A percentile compares a stretch with the other conserved stretches of the same genome.
Conservation (phyloP, 2,329 filamentous ascomycete genomes). For the Aspergillus awamori region DNA sequence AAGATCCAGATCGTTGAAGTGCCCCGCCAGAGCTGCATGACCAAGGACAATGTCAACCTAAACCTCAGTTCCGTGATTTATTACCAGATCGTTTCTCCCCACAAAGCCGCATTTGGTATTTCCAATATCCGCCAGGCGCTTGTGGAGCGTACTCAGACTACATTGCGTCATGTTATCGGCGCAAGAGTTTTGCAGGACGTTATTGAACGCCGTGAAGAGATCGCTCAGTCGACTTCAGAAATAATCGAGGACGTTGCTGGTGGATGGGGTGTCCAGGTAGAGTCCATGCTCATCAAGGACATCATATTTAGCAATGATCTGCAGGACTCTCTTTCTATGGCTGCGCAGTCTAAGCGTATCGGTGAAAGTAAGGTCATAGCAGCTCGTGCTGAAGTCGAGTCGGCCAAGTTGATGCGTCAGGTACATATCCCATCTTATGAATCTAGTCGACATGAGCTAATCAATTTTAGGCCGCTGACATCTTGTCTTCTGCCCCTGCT, state of each 20-base stretch:
- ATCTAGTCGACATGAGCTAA: constrained; percentile 12
- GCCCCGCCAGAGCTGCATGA: constrained; percentile 97
- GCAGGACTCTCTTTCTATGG: constrained; percentile 96
- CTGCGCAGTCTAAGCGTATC: constrained; percentile 96
- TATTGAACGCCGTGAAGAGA: constrained; percentile 96
- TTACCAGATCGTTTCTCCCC: constrained; percentile 93
- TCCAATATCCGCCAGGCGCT: constrained; percentile 94
- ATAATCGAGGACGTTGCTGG: constrained; percentile 95
- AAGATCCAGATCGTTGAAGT: constrained; percentile 99
- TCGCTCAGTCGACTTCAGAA: constrained; percentile 90
- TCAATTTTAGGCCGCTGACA: constrained; percentile 71
- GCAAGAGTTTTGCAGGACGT: constrained; percentile 96
- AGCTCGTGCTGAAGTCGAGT: constrained; percentile 93
- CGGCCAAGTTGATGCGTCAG: constrained; percentile 80
- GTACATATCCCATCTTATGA: constrained; percentile 33
- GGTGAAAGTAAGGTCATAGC: constrained; percentile 98
- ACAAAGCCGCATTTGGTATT: constrained; percentile 97
- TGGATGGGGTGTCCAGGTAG: constrained; percentile 94
- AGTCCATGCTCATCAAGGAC: constrained; percentile 99
- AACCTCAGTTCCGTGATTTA: constrained; percentile 97
- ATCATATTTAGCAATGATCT: constrained; percentile 96
- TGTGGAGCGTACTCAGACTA: constrained; percentile 96
- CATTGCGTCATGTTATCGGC: constrained; percentile 92
- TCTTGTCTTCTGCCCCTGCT: constrained; percentile 84
- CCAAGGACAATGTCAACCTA: constrained; percentile 97